Base-by-base conservation (phyloP, 2,329 filamentous ascomycete species). In the Aureobasidium sp. region DNA sequence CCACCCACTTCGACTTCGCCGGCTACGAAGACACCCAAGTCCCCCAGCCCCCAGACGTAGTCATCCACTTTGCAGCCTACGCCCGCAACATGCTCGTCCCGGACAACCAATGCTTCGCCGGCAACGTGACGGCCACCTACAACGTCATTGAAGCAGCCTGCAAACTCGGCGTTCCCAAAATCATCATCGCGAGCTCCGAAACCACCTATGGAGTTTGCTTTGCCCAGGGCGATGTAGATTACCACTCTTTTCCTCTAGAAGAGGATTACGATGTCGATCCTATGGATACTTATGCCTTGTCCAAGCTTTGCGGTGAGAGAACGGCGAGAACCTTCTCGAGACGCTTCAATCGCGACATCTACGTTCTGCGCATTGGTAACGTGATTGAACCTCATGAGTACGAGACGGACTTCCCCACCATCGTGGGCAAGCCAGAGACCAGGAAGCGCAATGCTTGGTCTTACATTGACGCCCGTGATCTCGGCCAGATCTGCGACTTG, bases 341-440 rank as follows among this genome's bases (percentile, higher is more conserved):
- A 1, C 69, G 80, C 2, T 84, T 78, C 58, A 68, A 68, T 12
- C 69, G 68, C 2, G 80, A 84, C 62, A 80, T 84, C 57, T 84
- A 84, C 60, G 76, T 74, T 0, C 63, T 84, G 21, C 70, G 80
- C 2, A 81, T 84, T 45, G 80, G 80, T 11, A 79, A 80, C 51
- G 77, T 84, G 5, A 74, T 84, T 55, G 78, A 79, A 55, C 80
- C 80, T 3, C 76, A 83, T 44, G 79, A 83, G 61, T 83, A 84
- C 58, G 72, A 69, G 50, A 63, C 66, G 2, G 71, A 76, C 53
- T 84, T 84, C 56, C 70, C 73, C 0, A 66, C 61, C 3, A 78
- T 78, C 57, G 70, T 83, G 24, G 35, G 68, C 17, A 61, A 77
- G 24, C 79, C 80, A 0, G 69, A 70, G 56, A 69, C 68, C 2